Evolutionary conservation across 345 rosid genomes (phyloP).

Genomic region (Euphorbia tirucalli): DNA sequence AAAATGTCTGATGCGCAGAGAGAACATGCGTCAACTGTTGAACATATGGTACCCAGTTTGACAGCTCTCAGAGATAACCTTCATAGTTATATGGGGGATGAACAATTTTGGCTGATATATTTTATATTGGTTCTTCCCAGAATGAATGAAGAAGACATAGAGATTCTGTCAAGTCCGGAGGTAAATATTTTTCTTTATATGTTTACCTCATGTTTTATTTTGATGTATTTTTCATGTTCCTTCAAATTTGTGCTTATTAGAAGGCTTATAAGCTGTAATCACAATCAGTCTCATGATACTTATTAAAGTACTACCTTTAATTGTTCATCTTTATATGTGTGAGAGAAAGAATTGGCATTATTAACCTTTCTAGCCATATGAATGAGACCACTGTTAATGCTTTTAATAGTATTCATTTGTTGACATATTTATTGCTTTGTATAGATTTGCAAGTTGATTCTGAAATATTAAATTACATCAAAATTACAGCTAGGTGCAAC

Average conservation of each 20-base stretch:
- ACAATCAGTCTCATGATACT: neutral
- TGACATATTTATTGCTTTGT: neutral
- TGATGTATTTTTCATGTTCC: neutral
- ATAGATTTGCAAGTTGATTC: neutral
- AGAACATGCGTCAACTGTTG: slow-evolving; percentile 54
- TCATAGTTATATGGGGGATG: slow-evolving; percentile 35
- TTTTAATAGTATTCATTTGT: neutral
- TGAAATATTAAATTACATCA: neutral
- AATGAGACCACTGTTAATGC: neutral
- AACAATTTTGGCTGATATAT: slow-evolving; percentile 69
- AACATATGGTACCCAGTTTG: slow-evolving; percentile 51
- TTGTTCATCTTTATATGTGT: neutral
- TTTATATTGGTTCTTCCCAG: slow-evolving; percentile 70
- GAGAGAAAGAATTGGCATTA: neutral
- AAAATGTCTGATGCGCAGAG: slow-evolving; percentile 54
- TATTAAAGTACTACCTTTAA: neutral
- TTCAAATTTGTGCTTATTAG: neutral
- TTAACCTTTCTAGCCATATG: neutral
- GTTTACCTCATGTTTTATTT: neutral
- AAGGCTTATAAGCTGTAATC: neutral
- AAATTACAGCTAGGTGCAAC: neutral
- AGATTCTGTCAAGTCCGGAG: slow-evolving; percentile 58
- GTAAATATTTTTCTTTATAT: slow-evolving; percentile 29
- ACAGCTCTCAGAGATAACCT: slow-evolving; percentile 47
- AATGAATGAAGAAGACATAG: slow-evolving; percentile 52